Evolutionary conservation across 768 basidiomycete genomes (phyloP), one percentile per base, ranked within the genome.

Genomic region (Termitomyces sp.): DNA sequence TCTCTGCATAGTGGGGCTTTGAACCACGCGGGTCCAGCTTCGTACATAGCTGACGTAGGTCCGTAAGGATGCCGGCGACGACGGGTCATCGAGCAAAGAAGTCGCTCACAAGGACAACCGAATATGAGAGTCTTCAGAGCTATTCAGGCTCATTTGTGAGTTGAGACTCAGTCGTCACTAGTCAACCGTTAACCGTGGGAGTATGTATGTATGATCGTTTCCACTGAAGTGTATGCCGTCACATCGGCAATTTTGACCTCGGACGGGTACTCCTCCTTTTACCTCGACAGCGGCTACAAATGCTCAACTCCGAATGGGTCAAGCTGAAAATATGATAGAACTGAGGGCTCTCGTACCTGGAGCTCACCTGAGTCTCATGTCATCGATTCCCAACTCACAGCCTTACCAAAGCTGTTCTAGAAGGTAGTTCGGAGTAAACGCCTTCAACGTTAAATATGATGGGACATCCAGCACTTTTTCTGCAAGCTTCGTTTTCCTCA

Each of bases 341-440:
- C 3, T 52, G 26, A 41, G 38, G 24, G 18, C 38, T 57, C 22
- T 33, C 8, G 52, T 53, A 53, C 56, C 54, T 55, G 58, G 58
- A 52, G 49, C 36, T 41, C 49, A 60, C 60, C 60, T 44, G 60
- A 60, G 60, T 60, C 52, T 60, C 50, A 28, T 35, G 41, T 60
- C 36, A 44, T 20, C 36, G 46, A 56, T 56, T n/a, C 41, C 38
- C 36, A 38, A 52, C 24, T 26, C 28, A 28, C 36, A 44, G 38
- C 24, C 22, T n/a, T 46, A 40, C 18, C 47, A 28, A 40, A 36
- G 43, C 20, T 60, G 43, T 50, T 51, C 49, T 50, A 40, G 46
- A 43, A 51, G 41, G 22, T 44, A 38, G 52, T 57, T 60, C 60
- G 52, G 60, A 44, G 56, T 56, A 57, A 57, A 45, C 26, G 35